These are phyloP conservation scores for Pilasporangium apinafurcum DNA, from an alignment of 352 stramenopile species.

Conservation along the genomic window DNA sequence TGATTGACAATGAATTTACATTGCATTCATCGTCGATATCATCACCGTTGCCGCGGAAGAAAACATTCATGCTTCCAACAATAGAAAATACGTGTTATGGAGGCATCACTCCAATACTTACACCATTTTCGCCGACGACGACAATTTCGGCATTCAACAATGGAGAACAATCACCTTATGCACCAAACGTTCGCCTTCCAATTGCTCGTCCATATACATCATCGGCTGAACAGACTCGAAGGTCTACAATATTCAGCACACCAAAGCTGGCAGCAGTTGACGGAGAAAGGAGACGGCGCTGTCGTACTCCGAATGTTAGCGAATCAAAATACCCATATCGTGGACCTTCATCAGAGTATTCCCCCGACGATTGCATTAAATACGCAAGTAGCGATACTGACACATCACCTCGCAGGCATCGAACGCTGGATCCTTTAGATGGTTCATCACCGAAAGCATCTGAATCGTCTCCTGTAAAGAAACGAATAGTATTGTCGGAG, in stretches of 20 bases:
- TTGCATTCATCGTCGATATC: background rate
- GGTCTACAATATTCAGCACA: slow-evolving; percentile 54
- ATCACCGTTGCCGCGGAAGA: slow-evolving; percentile 1
- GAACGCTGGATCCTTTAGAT: slow-evolving; percentile 17
- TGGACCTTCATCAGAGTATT: background rate
- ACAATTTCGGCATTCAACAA: slow-evolving; percentile 56
- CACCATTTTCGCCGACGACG: slow-evolving; percentile 41
- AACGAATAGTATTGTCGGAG: slow-evolving; percentile 31
- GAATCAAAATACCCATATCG: slow-evolving; percentile 7
- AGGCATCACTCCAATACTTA: slow-evolving; percentile 10
- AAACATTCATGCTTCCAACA: slow-evolving; percentile 22
- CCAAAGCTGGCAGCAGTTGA: slow-evolving; percentile 50
- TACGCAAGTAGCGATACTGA: background rate
- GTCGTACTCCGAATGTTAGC: slow-evolving; percentile 39
- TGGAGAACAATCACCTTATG: slow-evolving; percentile 45
- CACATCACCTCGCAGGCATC: background rate
- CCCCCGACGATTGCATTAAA: background rate
- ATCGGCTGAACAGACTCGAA: slow-evolving; percentile 31
- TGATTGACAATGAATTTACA: background rate
- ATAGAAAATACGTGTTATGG: slow-evolving; percentile 8
- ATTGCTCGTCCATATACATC: slow-evolving; percentile 36
- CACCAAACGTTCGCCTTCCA: slow-evolving; percentile 25
- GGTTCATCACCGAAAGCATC: slow-evolving; percentile 25
- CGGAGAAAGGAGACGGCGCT: slow-evolving; percentile 36
- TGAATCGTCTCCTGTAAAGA: slow-evolving; percentile 31